Percentiles rank a stretch among this genome's conserved stretches.
These are phyloP conservation scores for Neofusicoccum kwambonambiense DNA, from an alignment of 2,329 filamentous ascomycete species.

Conservation along the genomic window DNA sequence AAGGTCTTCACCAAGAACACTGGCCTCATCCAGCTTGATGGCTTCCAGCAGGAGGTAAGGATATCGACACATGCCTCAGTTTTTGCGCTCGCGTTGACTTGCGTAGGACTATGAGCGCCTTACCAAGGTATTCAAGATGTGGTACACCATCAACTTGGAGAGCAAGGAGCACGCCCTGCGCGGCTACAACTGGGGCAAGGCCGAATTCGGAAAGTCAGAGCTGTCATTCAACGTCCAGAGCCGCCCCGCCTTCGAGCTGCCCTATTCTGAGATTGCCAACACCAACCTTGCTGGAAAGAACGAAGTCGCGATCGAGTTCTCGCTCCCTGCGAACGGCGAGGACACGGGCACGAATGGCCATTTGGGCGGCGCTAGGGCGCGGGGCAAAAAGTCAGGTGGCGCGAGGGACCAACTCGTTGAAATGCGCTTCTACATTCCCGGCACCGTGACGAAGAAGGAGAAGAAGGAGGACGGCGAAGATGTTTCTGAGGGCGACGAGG, in stretches of 20 bases:
- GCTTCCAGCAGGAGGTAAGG: conserved; percentile 79
- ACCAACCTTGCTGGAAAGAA: conserved; percentile 97
- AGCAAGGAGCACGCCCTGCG: conserved; percentile 90
- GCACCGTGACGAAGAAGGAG: conserved; percentile 69
- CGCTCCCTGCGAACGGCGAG: conserved; percentile 68
- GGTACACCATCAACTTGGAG: conserved; percentile 93
- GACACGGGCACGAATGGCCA: conserved; percentile 72
- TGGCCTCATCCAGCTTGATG: conserved; percentile 88
- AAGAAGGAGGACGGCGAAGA: conserved; percentile 72
- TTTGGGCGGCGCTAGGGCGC: conserved; percentile 69
- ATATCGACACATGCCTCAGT: background rate
- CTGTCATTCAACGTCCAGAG: conserved; percentile 97
- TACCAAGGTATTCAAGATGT: conserved; percentile 92
- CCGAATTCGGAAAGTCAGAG: conserved; percentile 93
- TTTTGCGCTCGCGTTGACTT: background rate
- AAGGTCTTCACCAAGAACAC: conserved; percentile 85
- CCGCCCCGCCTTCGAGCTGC: conserved; percentile 91
- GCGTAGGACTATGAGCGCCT: conserved; percentile 81
- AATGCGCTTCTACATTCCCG: conserved; percentile 98
- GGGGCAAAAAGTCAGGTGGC: conserved; percentile 85
- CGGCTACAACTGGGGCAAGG: conserved; percentile 99
- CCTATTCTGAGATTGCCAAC: conserved; percentile 96
- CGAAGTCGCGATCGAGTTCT: conserved; percentile 94
- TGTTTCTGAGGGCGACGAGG: conserved; percentile 56
- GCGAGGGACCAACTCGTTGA: conserved; percentile 92